These are phyloP conservation scores for Claviceps lovelessii DNA, from an alignment of 2,329 filamentous ascomycete genomes.

Conservation along the genomic window DNA sequence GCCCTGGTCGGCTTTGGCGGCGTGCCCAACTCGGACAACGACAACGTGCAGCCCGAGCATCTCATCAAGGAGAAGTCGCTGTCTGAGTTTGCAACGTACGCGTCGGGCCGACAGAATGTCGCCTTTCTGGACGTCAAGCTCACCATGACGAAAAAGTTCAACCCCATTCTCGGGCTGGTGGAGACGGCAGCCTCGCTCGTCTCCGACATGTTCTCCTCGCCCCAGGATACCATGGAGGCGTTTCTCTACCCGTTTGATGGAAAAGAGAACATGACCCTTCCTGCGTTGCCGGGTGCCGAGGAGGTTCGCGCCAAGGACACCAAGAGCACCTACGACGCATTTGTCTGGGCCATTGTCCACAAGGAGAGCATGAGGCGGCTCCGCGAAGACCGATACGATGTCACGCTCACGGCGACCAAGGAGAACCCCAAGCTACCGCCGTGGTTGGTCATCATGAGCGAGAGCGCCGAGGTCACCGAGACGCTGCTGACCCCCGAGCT, in stretches of 20 bases:
- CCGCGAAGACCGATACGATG: constrained; percentile 84
- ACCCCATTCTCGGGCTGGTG: constrained; percentile 48
- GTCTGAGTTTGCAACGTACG: constrained; percentile 77
- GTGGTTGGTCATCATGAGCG: constrained; percentile 91
- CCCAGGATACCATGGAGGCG: constrained; percentile 61
- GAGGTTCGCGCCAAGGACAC: constrained; percentile 38
- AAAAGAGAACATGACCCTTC: constrained; percentile 67
- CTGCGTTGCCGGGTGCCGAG: constrained; percentile 43
- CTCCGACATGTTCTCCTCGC: constrained; percentile 58
- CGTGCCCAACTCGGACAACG: constrained; percentile 31
- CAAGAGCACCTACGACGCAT: constrained; percentile 68
- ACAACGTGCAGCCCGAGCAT: constrained; percentile 22
- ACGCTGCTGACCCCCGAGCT: constrained; percentile 77
- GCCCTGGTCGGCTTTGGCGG: constrained; percentile 69
- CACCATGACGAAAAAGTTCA: constrained; percentile 72
- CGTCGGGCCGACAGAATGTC: constrained; percentile 80
- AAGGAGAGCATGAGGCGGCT: constrained; percentile 86
- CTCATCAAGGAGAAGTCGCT: constrained; percentile 75
- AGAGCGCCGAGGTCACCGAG: constrained; percentile 90
- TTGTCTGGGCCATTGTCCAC: constrained; percentile 91
- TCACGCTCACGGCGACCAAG: constrained; percentile 85
- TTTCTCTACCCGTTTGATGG: constrained; percentile 83
- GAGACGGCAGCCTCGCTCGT: constrained; percentile 63
- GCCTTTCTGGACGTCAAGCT: constrained; percentile 82
- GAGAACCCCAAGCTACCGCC: constrained; percentile 77